Evolutionary conservation across 441 rosid species (phyloP).

Genomic region (Rhodomyrtus psidioides): DNA sequence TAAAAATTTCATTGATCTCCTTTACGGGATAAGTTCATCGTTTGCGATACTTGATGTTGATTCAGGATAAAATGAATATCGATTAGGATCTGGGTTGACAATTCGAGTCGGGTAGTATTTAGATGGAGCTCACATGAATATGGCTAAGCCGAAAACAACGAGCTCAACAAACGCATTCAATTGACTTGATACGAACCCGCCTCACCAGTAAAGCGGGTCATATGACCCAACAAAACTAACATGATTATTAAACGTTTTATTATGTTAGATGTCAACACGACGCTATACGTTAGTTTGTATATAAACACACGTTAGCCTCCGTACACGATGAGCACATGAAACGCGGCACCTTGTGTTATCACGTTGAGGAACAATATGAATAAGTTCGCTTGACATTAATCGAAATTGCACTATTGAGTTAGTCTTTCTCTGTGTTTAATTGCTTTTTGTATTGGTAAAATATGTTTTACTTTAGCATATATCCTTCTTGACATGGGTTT

Average conservation of each 20-base stretch:
- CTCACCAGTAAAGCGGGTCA: not conserved
- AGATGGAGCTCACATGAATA: not conserved
- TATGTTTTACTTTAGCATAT: not conserved
- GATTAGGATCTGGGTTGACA: not conserved
- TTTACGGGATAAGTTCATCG: not conserved
- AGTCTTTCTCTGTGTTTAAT: not conserved
- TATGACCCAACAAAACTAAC: rapidly evolving
- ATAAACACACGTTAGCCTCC: not conserved
- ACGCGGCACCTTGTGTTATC: not conserved
- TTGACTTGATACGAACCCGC: not conserved
- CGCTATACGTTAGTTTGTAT: not conserved
- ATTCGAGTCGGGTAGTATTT: not conserved
- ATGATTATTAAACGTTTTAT: not conserved
- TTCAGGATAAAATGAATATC: not conserved
- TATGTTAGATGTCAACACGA: rapidly evolving
- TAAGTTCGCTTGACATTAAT: not conserved
- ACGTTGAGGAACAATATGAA: not conserved
- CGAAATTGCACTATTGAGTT: not conserved
- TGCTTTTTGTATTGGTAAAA: not conserved
- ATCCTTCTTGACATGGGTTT: no score
- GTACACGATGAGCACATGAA: not conserved
- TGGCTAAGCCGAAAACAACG: not conserved
- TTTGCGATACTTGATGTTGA: not conserved
- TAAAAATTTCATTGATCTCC: not conserved
- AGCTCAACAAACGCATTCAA: not conserved